These are phyloP conservation scores for Alternaria consortialis DNA, from an alignment of 2,329 filamentous ascomycete genomes.

Conservation along the genomic window DNA sequence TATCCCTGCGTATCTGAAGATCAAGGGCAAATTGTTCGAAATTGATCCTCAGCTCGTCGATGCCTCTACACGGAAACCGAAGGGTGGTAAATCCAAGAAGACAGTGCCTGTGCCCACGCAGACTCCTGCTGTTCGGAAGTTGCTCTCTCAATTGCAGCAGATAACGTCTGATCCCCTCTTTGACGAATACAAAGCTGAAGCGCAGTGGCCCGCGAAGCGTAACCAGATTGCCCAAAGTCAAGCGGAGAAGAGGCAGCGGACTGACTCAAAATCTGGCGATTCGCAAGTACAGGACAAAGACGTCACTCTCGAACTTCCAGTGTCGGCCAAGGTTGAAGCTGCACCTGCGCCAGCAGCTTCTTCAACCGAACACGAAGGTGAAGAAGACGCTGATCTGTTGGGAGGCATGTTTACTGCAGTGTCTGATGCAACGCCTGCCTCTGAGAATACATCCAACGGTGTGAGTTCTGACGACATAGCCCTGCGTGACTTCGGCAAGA, in stretches of 20 bases:
- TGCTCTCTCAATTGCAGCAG: slow-evolving; percentile 76
- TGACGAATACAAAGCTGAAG: slow-evolving; percentile 58
- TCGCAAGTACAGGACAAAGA: background rate
- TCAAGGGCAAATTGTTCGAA: slow-evolving; percentile 66
- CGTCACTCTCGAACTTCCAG: background rate
- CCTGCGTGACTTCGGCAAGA: slow-evolving; percentile 85
- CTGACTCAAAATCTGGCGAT: background rate
- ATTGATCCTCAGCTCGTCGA: slow-evolving; percentile 67
- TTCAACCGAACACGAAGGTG: slow-evolving; percentile 40
- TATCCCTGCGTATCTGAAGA: slow-evolving; percentile 77
- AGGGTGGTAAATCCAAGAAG: slow-evolving; percentile 31
- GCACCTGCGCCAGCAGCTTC: background rate
- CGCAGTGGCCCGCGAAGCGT: slow-evolving; percentile 56
- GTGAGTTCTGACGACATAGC: slow-evolving; percentile 62
- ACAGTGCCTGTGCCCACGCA: slow-evolving; percentile 28
- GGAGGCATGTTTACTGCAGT: slow-evolving; percentile 66
- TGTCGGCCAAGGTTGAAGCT: background rate
- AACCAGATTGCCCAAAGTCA: slow-evolving; percentile 54
- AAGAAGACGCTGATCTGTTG: slow-evolving; percentile 65
- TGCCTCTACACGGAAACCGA: slow-evolving; percentile 47
- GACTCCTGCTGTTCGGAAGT: slow-evolving; percentile 65
- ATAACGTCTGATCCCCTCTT: slow-evolving; percentile 73
- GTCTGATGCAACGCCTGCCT: slow-evolving; percentile 55
- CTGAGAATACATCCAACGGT: slow-evolving; percentile 22
- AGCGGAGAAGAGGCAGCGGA: slow-evolving; percentile 38